Conservation (phyloP, 495 filamentous ascomycete species). For the Penicillium taxi region DNA sequence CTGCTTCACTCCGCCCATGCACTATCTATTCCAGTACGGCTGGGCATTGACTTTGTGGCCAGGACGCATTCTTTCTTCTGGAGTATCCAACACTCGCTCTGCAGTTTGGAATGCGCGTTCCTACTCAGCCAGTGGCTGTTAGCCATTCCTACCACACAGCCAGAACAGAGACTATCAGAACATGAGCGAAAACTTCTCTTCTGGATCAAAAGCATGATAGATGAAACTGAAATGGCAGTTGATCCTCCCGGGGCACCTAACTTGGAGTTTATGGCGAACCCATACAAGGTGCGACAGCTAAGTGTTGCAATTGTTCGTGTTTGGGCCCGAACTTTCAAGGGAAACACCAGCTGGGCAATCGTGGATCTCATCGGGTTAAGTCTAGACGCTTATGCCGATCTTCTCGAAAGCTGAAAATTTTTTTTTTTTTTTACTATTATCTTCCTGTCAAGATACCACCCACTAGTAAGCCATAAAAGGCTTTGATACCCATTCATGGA, state of each 20-base stretch:
- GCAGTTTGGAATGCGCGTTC: constrained; percentile 47
- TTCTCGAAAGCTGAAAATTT: constrained; percentile 23
- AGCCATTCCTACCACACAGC: constrained; percentile 37
- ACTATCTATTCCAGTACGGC: constrained; percentile 45
- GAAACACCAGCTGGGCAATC: constrained; percentile 49
- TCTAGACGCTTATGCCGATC: constrained; percentile 38
- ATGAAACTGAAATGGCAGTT: constrained; percentile 67
- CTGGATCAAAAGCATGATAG: constrained; percentile 65
- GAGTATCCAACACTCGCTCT: constrained; percentile 50
- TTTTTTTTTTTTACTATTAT: constrained; percentile 2
- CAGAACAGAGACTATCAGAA: constrained; percentile 39
- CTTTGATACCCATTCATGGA: no score
- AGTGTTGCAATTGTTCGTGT: constrained; percentile 47
- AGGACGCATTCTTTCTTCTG: constrained; percentile 47
- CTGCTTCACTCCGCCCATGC: constrained; percentile 47
- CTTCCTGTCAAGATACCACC: no score
- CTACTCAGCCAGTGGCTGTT: constrained; percentile 48
- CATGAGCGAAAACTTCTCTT: constrained; percentile 58
- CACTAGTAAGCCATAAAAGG: no score
- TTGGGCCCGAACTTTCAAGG: constrained; percentile 46
- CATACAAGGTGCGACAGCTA: constrained; percentile 39
- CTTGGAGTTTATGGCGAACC: constrained; percentile 38
- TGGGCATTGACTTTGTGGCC: constrained; percentile 47
- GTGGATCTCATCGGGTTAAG: constrained; percentile 44
- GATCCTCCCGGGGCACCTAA: constrained; percentile 37